Evolutionary conservation across 2,329 filamentous ascomycete species (phyloP).

Genomic region (Talaromyces sp.): DNA sequence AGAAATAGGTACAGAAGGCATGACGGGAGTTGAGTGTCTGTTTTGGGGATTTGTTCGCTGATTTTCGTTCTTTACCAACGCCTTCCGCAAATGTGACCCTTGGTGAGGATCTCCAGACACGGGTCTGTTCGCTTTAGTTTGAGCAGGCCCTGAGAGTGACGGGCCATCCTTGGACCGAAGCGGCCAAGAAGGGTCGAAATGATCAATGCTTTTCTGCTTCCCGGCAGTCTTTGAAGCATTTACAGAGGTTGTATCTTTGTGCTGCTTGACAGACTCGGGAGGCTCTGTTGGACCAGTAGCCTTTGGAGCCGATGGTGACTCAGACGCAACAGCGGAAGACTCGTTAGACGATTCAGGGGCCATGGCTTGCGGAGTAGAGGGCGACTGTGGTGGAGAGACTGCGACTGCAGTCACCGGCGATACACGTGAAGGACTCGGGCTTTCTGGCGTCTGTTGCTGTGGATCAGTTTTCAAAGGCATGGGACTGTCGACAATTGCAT

Average conservation of each 20-base stretch:
- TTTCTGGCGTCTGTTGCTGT: conserved; percentile 12
- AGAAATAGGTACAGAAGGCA: background rate
- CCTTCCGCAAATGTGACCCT: conserved; percentile 11
- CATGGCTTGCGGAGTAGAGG: conserved; percentile 2
- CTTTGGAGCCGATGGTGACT: background rate
- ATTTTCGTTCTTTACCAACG: conserved; percentile 1
- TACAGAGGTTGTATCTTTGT: background rate
- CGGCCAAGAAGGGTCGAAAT: conserved; percentile 9
- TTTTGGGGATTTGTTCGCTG: conserved; percentile 4
- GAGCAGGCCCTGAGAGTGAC: conserved; percentile 7
- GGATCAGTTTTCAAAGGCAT: conserved; percentile 2
- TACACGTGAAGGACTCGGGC: conserved; percentile 8
- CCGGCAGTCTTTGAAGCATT: background rate
- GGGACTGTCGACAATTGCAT: conserved; percentile 43
- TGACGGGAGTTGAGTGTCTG: background rate
- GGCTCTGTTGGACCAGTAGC: background rate
- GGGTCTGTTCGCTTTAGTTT: conserved; percentile 14
- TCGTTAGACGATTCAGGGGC: background rate
- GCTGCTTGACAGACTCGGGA: background rate
- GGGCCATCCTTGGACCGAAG: background rate
- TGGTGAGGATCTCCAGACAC: conserved; percentile 16
- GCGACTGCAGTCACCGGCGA: conserved; percentile 1
- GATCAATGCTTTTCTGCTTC: background rate
- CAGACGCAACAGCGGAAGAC: background rate
- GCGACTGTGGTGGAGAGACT: background rate